Evolutionary conservation across 2,329 filamentous ascomycete species (phyloP).

Genomic region (Fusarium sp.): DNA sequence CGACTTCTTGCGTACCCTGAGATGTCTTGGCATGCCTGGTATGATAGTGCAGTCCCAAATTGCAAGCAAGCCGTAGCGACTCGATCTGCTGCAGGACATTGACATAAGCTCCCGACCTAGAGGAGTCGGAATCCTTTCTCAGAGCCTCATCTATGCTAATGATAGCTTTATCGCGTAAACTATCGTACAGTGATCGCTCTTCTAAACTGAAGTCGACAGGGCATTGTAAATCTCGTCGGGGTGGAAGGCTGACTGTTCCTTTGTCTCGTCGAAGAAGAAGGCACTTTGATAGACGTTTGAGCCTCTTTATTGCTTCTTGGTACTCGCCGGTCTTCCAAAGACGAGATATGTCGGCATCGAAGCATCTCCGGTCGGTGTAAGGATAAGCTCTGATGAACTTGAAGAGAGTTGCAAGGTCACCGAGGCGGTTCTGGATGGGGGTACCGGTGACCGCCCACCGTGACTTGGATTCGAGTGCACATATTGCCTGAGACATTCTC

Average conservation of each 20-base stretch:
- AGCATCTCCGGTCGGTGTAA: constrained; percentile 48
- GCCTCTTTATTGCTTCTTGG: constrained; percentile 56
- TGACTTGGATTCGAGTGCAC: constrained; percentile 53
- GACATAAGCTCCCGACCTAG: constrained; percentile 49
- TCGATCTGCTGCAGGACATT: constrained; percentile 64
- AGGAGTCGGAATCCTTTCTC: constrained; percentile 19
- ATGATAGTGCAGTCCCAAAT: constrained; percentile 61
- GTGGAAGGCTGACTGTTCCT: constrained; percentile 57
- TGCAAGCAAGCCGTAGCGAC: constrained; percentile 61
- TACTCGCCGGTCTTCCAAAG: constrained; percentile 58
- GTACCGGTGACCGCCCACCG: constrained; percentile 67
- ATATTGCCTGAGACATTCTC: constrained; percentile 52
- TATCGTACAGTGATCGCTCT: constrained; percentile 58
- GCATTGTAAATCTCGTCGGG: constrained; percentile 52
- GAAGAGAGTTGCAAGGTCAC: constrained; percentile 60
- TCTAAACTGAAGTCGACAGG: constrained; percentile 55
- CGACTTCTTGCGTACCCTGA: background rate
- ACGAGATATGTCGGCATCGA: constrained; percentile 37
- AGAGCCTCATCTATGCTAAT: constrained; percentile 55
- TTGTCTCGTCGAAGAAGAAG: constrained; percentile 60
- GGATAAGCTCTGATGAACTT: constrained; percentile 61
- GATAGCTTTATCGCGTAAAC: constrained; percentile 48
- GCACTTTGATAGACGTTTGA: constrained; percentile 57
- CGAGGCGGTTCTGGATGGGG: constrained; percentile 63
- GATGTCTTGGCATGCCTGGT: constrained; percentile 47